Base-by-base conservation (phyloP, 352 stramenopile genomes). In the Phytophthora parvispora region DNA sequence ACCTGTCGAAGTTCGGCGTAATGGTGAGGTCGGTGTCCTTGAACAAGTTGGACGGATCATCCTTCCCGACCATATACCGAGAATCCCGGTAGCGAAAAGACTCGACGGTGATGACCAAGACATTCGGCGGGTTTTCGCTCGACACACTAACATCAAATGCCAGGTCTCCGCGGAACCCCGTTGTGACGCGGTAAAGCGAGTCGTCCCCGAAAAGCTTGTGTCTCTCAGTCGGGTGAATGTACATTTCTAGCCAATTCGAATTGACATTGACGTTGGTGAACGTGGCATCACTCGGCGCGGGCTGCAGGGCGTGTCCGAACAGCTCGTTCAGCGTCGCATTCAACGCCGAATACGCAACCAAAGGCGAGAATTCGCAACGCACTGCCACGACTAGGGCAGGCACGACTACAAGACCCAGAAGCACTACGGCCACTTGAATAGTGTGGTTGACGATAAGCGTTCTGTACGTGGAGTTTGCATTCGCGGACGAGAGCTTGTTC, bases 1-100 rank as follows among this genome's bases (percentile, higher is more conserved):
- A 90, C 32, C 58, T 64, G 45, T 90, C 77, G 18, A 87, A 87
- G 15, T 82, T 67, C 0, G 77, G 78, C 16, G 79, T 86, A 9
- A 86, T 66, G 0, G 74, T 79, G 50, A 58, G 47, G 15, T 72
- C 64, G 1, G 54, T 60, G 3, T 59, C 55, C 38, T 72, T 72
- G 18, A 66, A 72, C 27, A 89, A 24, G 49, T 87, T 84, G 24
- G 69, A 36, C 29, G 64, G 64, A 16, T 77, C 64, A 6, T 75
- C 61, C 42, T 62, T 32, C 32, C 60, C 60, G 20, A 67, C 60
- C n/a, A 67, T 53, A 29, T 61, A 67, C n/a, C 25, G 60, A 16
- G 60, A 67, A 20, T 67, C 60, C 22, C 57, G n/a, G 24, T 48
- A 67, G 3, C 60, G 48, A 12, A 67, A 60, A 28, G 60, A 67